Base-by-base conservation (phyloP, 768 basidiomycete genomes). In the Multifurca ochricompacta region DNA sequence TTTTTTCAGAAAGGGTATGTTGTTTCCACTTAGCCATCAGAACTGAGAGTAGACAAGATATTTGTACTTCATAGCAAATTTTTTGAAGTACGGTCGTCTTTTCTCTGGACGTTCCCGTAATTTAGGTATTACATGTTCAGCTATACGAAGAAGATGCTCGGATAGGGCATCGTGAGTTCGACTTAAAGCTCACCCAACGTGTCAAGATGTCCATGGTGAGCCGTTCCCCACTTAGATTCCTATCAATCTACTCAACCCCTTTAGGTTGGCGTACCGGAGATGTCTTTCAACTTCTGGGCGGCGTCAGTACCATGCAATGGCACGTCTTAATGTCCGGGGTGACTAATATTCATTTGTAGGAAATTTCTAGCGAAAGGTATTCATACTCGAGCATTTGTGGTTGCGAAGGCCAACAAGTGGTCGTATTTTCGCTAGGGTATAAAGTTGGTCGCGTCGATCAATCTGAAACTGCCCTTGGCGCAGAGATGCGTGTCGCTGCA, bases 161-260 rank as follows among this genome's bases (percentile, higher is more conserved):
- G 11, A 79, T 91, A 47, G 96, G 96, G 1, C 92, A 98, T 67
- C 85, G 84, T 63, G 83, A 94, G 51, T 99, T 99, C 65, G 96
- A 98, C 63, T 72, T 99, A 53, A 98, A 99, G 65, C 75, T 91
- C 32, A 91, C 89, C 0, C 77, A 85, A 51, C 74, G 96, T 57
- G 96, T 98, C 42, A 98, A 98, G 70, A 99, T 99, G 96, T 92
- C 85, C 57, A 99, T 99, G 95, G 95, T 90, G 36, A 36, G 76
- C 62, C 16, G 5, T 6, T 36, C 43, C 45, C 16, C 19, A 32
- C 10, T 11, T 37, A 13, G n/a, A 16, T 41, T 23, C 6, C 16
- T 3, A 16, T 23, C 30, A 1, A 56, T 46, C 14, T 14, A 5
- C 10, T 39, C 30, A 50, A 51, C 13, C 0, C 30, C 55, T 1